Base-by-base conservation (phyloP, 2,329 filamentous ascomycete species). In the Ophiostoma australiae region DNA sequence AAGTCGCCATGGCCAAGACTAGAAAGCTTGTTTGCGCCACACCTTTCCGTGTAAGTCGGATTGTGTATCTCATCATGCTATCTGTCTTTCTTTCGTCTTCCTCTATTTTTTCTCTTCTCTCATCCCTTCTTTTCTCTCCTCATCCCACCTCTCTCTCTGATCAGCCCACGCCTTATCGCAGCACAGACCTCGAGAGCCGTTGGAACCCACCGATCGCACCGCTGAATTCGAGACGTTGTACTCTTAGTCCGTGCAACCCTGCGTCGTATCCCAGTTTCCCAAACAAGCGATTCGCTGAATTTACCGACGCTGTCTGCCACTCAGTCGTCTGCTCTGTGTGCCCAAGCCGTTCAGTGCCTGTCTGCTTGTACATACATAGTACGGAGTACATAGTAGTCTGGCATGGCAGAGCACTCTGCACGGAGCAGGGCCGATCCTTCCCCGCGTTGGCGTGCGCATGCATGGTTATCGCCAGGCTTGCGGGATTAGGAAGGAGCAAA, bases 401-500 rank as follows among this genome's bases (percentile, higher is more conserved):
- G 15, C 27, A 31, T 31, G 27, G 27, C 3, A 31, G 27, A 31
- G 27, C 27, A 31, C 27, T 1, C 27, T 31, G 27, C 27, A 5
- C 44, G 17, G 20, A 48, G 15, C 17, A 48, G 15, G 44, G 52
- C 4, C 52, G 52, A 58, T 27, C 52, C 52, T 58, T 58, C 52
- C 52, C 52, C 52, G 52, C 52, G 23, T 13, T 15, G n/a, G 23
- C 27, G 27, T 31, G 3, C 27, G 52, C 23, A 11, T 27, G 52
- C 52, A 58, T 58, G 52, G 44, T 13, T 58, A 58, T 31, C 52
- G 52, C 52, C 52, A 58, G 52, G 5, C 52, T 58, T 58, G 52
- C 52, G 52, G 52, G n/a, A 58, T 58, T 58, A 58, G 52, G 52
- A 58, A 58, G 52, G 52, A 58, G 52, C 8, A 58, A 58, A 15